Base-by-base conservation (phyloP, 2,329 filamentous ascomycete genomes). In the Sporothrix dimorphospora region DNA sequence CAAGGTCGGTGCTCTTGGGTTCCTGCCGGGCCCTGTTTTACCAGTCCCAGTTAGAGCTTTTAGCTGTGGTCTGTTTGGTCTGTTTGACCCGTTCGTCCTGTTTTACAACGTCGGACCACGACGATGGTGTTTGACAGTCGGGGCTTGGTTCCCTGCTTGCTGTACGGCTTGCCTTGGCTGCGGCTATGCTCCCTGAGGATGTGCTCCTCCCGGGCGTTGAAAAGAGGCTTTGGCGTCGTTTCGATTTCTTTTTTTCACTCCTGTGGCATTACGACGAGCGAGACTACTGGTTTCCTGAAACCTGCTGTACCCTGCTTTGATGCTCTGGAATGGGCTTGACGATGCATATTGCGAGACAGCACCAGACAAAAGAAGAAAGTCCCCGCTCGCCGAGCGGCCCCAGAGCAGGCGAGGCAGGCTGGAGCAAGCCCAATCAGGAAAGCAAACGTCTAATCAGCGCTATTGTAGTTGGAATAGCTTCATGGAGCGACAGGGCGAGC, bases 181-280 rank as follows among this genome's bases (percentile, higher is more conserved):
- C n/a, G n/a, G n/a, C n/a, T n/a, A n/a, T n/a, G n/a, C n/a, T n/a
- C n/a, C n/a, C n/a, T n/a, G n/a, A n/a, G n/a, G n/a, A n/a, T n/a
- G n/a, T n/a, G n/a, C n/a, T n/a, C n/a, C n/a, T n/a, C n/a, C n/a
- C n/a, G n/a, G n/a, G n/a, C n/a, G n/a, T n/a, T n/a, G n/a, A n/a
- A n/a, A n/a, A n/a, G n/a, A n/a, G n/a, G 38, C 38, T 5, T 57
- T 34, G 49, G 49, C 53, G 24, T 27, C 27, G 9, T n/a, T n/a
- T n/a, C n/a, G n/a, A n/a, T n/a, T n/a, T 30, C 24, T 57, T 30
- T 51, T 57, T 57, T 57, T 11, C 30, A 7, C 55, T n/a, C 30
- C 30, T 59, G 16, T 59, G 55, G 38, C 38, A 59, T 38, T 30
- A 59, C 53, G 55, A 40, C 55, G 55, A 38, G 55, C 55, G 19